Percentiles rank a stretch among this genome's conserved stretches.
phyloP scores from a whole-genome alignment of 2,329 filamentous ascomycete species.

The Penicillium sp. region DNA sequence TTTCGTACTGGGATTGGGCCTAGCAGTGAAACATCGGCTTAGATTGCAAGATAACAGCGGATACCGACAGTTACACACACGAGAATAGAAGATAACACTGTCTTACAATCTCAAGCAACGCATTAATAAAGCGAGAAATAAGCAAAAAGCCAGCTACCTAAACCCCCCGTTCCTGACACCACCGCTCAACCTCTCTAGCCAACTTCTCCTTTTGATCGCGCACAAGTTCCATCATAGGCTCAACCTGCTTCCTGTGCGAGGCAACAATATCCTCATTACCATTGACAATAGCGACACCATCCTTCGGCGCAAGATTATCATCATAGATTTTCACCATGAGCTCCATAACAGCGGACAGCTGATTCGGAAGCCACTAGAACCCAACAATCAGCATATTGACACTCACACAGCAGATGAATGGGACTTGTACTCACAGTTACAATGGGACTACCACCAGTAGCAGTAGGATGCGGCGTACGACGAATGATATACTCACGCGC shows the following conservation, averaged over 20 bases:
- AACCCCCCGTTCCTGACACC: slow-evolving; percentile 48
- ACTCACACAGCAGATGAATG: not conserved
- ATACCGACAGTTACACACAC: not conserved
- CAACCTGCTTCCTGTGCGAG: slow-evolving; percentile 37
- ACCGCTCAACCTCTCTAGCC: slow-evolving; percentile 45
- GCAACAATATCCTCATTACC: slow-evolving; percentile 24
- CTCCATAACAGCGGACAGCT: slow-evolving; percentile 51
- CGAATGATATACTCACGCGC: slow-evolving; percentile 51
- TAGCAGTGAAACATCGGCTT: not conserved
- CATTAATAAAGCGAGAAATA: not conserved
- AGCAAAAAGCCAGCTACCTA: slow-evolving; percentile 10
- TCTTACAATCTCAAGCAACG: not conserved
- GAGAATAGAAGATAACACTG: not conserved
- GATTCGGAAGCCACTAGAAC: slow-evolving; percentile 48
- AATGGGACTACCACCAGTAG: slow-evolving; percentile 51
- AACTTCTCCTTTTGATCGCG: slow-evolving; percentile 36
- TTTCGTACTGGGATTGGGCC: not conserved
- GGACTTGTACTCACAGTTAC: slow-evolving; percentile 41
- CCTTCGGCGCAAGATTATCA: slow-evolving; percentile 37
- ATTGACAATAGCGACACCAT: slow-evolving; percentile 19
- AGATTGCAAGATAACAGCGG: not conserved
- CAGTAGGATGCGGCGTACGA: slow-evolving; percentile 47
- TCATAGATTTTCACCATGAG: slow-evolving; percentile 49
- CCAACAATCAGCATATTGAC: not conserved
- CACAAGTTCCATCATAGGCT: slow-evolving; percentile 41